These are phyloP conservation scores for Alternaria sp. DNA, from an alignment of 2,329 filamentous ascomycete species.

Conservation along the genomic window DNA sequence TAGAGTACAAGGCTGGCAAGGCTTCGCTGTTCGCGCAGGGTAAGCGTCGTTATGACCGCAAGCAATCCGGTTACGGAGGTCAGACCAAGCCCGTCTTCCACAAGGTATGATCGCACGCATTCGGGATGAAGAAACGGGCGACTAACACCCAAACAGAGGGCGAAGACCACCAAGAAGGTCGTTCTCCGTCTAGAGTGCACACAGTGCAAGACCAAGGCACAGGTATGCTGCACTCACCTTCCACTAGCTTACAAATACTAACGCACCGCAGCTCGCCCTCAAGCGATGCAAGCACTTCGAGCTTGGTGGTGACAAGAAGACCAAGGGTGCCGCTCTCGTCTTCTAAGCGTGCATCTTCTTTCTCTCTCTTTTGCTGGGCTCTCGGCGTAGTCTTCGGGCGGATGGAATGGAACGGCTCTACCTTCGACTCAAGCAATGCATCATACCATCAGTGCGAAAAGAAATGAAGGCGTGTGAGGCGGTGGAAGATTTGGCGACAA, in stretches of 20 bases:
- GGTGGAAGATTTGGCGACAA: conserved; percentile 44
- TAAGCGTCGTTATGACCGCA: conserved; percentile 92
- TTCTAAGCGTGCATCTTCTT: conserved; percentile 78
- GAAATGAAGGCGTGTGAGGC: conserved; percentile 37
- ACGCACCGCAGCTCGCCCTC: conserved; percentile 82
- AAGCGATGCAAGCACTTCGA: conserved; percentile 99
- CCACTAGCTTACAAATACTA: conserved; percentile 16
- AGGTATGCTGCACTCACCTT: conserved; percentile 30
- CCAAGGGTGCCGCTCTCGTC: conserved; percentile 99
- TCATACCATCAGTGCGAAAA: conserved; percentile 31
- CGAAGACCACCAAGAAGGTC: conserved; percentile 99
- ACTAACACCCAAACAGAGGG: conserved; percentile 71
- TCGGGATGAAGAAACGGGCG: neutral
- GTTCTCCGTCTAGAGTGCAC: conserved; percentile 98
- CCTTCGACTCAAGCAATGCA: conserved; percentile 46
- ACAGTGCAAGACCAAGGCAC: conserved; percentile 74
- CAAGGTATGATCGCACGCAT: conserved; percentile 58
- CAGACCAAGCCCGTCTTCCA: conserved; percentile 99
- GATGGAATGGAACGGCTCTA: conserved; percentile 48
- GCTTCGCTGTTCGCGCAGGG: conserved; percentile 96
- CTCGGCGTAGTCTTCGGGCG: conserved; percentile 51
- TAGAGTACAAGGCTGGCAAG: conserved; percentile 94
- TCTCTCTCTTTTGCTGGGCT: conserved; percentile 52
- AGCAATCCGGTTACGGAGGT: conserved; percentile 99
- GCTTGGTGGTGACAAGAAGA: conserved; percentile 99